phyloP scores from a whole-genome alignment of 148 eudicot genomes.

The Chenopodium quinoa region DNA sequence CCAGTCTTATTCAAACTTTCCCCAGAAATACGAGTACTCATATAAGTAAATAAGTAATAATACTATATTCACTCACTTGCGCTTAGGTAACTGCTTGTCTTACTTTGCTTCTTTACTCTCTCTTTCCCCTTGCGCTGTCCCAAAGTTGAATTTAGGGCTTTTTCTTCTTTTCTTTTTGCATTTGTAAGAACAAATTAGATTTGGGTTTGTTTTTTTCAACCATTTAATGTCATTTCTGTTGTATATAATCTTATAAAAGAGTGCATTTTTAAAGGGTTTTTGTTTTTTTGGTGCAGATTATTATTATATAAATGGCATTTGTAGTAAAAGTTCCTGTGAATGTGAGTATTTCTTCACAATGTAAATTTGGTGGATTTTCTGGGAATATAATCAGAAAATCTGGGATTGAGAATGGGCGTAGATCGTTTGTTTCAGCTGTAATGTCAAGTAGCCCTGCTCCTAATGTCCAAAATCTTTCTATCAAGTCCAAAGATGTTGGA shows the following conservation, averaged over 20 bases:
- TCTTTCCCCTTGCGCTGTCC: too few relatives aligned
- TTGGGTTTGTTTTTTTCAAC: too few relatives aligned
- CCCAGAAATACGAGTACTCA: too few relatives aligned
- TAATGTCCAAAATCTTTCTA: constrained; percentile 29
- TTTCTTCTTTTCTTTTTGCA: too few relatives aligned
- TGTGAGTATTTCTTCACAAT: constrained; percentile 19
- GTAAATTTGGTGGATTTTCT: constrained; percentile 19
- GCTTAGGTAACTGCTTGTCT: too few relatives aligned
- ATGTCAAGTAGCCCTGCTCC: constrained; percentile 29
- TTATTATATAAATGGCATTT: constrained; percentile 28
- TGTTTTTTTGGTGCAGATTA: constrained; percentile 24
- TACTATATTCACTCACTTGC: too few relatives aligned
- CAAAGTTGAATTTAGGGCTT: too few relatives aligned
- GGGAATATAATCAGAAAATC: constrained; percentile 19
- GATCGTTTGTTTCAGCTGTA: constrained; percentile 19
- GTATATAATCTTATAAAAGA: neutral
- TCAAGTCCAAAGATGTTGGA: constrained; percentile 25
- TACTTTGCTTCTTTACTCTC: too few relatives aligned
- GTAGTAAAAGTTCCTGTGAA: constrained; percentile 31
- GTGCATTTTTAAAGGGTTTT: constrained; percentile 1
- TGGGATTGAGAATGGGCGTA: constrained; percentile 13
- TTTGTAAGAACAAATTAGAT: too few relatives aligned
- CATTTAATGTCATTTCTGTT: too few relatives aligned
- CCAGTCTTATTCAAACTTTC: too few relatives aligned
- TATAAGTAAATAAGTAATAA: too few relatives aligned